Conservation (phyloP, 2,329 filamentous ascomycete genomes). For the Aspergillus puulaauensis region DNA sequence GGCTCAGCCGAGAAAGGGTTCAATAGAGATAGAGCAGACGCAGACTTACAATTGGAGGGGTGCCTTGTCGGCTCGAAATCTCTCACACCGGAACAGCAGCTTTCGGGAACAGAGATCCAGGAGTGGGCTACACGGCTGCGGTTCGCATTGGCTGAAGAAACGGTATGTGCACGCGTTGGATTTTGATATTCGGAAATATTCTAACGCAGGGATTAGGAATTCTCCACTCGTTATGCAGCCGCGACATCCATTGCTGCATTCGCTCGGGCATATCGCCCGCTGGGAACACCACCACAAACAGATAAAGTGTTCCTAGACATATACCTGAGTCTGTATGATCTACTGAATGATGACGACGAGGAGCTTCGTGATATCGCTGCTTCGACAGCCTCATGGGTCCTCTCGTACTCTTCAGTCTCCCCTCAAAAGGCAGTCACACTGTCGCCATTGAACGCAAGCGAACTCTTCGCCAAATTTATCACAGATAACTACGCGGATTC, state of each 20-base stretch:
- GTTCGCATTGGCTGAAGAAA: conserved; percentile 43
- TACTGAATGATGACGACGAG: conserved; percentile 87
- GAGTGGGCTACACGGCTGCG: conserved; percentile 36
- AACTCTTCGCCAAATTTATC: conserved; percentile 40
- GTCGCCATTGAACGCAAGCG: conserved; percentile 51
- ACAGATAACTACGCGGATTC: conserved; percentile 34
- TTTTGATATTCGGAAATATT: background rate
- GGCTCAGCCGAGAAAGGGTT: conserved; percentile 25
- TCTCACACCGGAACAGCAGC: conserved; percentile 11
- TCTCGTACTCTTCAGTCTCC: conserved; percentile 34
- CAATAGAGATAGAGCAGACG: conserved; percentile 39
- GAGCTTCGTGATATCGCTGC: conserved; percentile 71
- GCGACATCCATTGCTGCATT: conserved; percentile 36
- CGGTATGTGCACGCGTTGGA: conserved; percentile 27
- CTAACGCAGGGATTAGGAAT: conserved; percentile 31
- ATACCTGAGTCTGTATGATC: conserved; percentile 69
- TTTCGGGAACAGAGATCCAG: conserved; percentile 25
- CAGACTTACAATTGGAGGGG: conserved; percentile 38
- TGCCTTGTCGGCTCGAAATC: conserved; percentile 34
- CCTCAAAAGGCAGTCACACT: conserved; percentile 32
- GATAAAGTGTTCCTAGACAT: conserved; percentile 50
- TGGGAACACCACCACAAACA: conserved; percentile 20
- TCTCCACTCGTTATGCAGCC: conserved; percentile 40
- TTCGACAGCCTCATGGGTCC: conserved; percentile 35
- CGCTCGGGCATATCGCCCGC: conserved; percentile 43